Evolutionary conservation across 116 monocot genomes (phyloP).

Genomic region (Cymodocea nodosa): DNA sequence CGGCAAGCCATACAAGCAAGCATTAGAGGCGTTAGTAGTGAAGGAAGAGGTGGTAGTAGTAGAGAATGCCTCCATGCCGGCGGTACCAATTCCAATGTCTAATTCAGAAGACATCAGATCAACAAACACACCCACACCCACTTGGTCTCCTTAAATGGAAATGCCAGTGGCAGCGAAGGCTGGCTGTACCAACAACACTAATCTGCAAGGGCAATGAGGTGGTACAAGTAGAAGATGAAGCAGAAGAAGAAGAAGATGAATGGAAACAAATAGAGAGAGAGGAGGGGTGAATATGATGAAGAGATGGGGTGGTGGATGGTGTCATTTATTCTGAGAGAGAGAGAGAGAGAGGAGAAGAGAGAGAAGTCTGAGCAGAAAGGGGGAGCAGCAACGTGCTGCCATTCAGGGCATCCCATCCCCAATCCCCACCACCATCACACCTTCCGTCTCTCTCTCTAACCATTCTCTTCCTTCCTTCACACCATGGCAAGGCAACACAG

Average conservation of each 20-base stretch:
- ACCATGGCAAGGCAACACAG: not conserved
- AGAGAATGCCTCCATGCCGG: constrained; percentile 14
- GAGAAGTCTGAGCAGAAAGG: constrained; percentile 1
- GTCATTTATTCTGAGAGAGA: constrained; percentile 18
- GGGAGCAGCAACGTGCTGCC: constrained; percentile 21
- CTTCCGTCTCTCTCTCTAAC: not conserved
- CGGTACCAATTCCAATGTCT: constrained; percentile 9
- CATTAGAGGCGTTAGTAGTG: not conserved
- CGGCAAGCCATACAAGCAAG: constrained; percentile 14
- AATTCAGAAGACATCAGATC: constrained; percentile 12
- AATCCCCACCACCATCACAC: not conserved
- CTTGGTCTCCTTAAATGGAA: not conserved
- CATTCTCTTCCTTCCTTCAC: not conserved
- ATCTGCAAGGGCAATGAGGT: not conserved
- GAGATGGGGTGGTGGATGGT: constrained; percentile 8
- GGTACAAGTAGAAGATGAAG: not conserved
- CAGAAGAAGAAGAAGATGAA: not conserved
- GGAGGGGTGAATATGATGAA: no score
- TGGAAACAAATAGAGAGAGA: not conserved
- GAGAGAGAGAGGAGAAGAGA: not conserved
- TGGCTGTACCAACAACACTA: no score
- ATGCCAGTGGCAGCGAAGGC: not conserved
- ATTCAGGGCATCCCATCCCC: constrained; percentile 18
- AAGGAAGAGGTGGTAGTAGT: not conserved
- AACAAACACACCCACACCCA: not conserved